These are phyloP conservation scores for Veloboletus limbatus DNA, from an alignment of 1,284 basidiomycete species.

Conservation along the genomic window DNA sequence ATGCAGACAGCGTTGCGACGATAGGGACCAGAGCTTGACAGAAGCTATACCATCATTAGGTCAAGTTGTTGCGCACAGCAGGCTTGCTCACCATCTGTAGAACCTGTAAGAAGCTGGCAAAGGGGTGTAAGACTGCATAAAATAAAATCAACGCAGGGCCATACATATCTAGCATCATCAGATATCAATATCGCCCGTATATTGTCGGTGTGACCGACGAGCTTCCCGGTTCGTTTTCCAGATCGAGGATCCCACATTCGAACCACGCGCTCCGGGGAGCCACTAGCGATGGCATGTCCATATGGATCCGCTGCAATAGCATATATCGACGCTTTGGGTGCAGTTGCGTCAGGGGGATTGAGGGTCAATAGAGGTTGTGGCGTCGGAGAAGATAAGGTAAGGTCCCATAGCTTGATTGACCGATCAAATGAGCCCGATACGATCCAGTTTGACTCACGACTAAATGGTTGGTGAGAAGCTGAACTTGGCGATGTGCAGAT, in stretches of 20 bases:
- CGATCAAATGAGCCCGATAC: slow-evolving; percentile 95
- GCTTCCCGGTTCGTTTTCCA: slow-evolving; percentile 66
- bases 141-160: slow-evolving; percentile 30
- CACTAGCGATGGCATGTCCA: slow-evolving; percentile 82
- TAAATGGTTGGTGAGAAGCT: slow-evolving; percentile 32
- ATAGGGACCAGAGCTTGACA: slow-evolving; percentile 90
- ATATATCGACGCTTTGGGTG: slow-evolving; percentile 77
- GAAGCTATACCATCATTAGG: slow-evolving; percentile 49
- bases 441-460: slow-evolving; percentile 78
- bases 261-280: slow-evolving; percentile 88
- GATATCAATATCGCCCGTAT: slow-evolving; percentile 87
- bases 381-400: slow-evolving; percentile 44
- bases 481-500: neutral
- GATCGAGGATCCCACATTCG: slow-evolving; percentile 91
- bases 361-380: slow-evolving; percentile 56
- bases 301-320: slow-evolving; percentile 76
- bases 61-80: neutral
- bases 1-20: slow-evolving; percentile 87
- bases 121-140: slow-evolving; percentile 18
- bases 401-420: slow-evolving; percentile 93
- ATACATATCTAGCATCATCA: slow-evolving; percentile 86
- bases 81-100: slow-evolving; percentile 68
- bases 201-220: slow-evolving; percentile 97
- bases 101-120: slow-evolving; percentile 78
- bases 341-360: slow-evolving; percentile 55